Evolutionary conservation across 371 early-diverging fungal genomes (phyloP).

Genomic region (Lichtheimia hyalospora): DNA sequence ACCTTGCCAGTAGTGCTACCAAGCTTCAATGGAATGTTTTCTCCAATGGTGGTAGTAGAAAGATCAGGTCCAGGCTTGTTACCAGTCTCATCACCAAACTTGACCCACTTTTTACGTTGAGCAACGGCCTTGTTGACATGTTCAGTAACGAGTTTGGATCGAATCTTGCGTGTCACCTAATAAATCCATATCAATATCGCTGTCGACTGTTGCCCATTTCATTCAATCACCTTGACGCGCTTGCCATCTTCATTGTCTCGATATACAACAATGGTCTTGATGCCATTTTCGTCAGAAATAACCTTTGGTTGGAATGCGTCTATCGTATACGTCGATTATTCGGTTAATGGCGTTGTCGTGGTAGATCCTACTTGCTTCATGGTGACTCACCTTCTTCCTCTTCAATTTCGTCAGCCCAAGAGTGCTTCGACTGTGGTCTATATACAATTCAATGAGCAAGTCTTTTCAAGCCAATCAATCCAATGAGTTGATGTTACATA

Average conservation of each 20-base stretch:
- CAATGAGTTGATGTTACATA: constrained; percentile 13
- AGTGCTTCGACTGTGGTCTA: constrained; percentile 35
- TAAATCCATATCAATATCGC: background rate
- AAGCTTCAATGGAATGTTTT: constrained; percentile 86
- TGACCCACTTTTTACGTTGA: constrained; percentile 84
- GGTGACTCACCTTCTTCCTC: constrained; percentile 54
- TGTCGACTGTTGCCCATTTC: background rate
- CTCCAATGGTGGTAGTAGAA: constrained; percentile 87
- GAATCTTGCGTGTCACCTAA: constrained; percentile 80
- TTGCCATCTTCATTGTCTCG: constrained; percentile 85
- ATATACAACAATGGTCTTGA: constrained; percentile 81
- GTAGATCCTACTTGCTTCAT: background rate
- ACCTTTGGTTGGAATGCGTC: constrained; percentile 56
- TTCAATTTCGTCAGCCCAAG: constrained; percentile 76
- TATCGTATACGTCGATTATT: constrained; percentile 9
- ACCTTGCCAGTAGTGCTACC: constrained; percentile 61
- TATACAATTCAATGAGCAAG: background rate
- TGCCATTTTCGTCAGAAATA: constrained; percentile 79
- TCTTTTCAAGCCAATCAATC: background rate
- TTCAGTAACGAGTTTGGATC: constrained; percentile 76
- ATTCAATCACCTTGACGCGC: constrained; percentile 73
- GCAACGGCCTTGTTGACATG: constrained; percentile 90
- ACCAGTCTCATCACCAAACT: constrained; percentile 79
- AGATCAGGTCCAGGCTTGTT: constrained; percentile 84
- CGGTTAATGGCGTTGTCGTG: constrained; percentile 3